These are phyloP conservation scores for Guadua angustifolia DNA, from an alignment of 176 grass and related monocot genomes.

Conservation along the genomic window DNA sequence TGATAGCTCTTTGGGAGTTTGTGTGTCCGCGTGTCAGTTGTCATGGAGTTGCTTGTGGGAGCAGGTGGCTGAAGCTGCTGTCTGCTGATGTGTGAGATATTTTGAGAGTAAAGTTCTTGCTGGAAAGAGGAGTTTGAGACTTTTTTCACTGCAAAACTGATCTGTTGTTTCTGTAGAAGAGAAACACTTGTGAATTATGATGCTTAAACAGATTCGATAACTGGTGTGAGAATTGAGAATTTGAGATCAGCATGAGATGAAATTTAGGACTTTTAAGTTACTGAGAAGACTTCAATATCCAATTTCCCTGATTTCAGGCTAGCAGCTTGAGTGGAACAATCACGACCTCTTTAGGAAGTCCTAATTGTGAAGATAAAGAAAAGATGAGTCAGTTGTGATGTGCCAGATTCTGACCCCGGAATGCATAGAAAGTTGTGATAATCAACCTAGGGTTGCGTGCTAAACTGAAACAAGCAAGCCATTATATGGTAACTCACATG, in stretches of 20 bases:
- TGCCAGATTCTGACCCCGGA: not conserved
- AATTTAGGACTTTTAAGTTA: not conserved
- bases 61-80: not conserved
- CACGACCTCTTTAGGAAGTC: not conserved
- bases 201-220: not conserved
- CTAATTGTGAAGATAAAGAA: not conserved
- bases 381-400: not conserved
- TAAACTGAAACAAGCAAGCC: constrained; percentile 30
- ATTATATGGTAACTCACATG: constrained; percentile 1
- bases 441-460: not conserved
- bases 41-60: not conserved
- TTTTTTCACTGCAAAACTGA: not conserved
- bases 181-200: not conserved
- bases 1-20: not conserved
- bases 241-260: not conserved
- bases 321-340: not conserved
- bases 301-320: not conserved
- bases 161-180: not conserved
- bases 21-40: not conserved
- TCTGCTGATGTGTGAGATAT: not conserved
- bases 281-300: not conserved
- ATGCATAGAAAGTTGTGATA: not conserved
- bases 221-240: too few species aligned
- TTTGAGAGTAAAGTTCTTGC: not conserved
- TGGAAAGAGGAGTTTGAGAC: not conserved